These are phyloP conservation scores for Cercospora nicotianae DNA, from an alignment of 2,329 filamentous ascomycete species.

Conservation along the genomic window DNA sequence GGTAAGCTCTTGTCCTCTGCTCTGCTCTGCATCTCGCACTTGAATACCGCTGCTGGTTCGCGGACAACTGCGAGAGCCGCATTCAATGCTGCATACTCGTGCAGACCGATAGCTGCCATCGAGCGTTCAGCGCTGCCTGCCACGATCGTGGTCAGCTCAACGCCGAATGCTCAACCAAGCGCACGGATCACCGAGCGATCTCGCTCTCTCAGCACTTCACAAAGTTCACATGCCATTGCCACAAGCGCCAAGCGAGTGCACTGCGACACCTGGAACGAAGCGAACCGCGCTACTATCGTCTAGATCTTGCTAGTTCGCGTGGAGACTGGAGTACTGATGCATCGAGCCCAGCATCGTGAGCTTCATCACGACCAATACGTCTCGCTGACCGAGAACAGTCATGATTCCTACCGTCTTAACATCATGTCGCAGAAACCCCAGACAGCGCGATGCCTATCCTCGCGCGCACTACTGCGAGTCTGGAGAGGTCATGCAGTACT, in stretches of 20 bases:
- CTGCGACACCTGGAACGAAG: background rate
- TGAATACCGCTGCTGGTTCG: background rate
- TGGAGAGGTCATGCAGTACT: background rate
- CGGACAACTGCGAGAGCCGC: background rate
- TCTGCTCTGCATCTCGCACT: background rate
- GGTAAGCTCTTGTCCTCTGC: background rate
- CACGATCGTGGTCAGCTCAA: background rate
- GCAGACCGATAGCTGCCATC: background rate
- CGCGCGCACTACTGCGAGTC: slow-evolving; percentile 10
- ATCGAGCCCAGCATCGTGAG: slow-evolving; percentile 9
- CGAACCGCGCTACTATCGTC: slow-evolving; percentile 4
- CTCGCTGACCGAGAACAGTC: background rate
- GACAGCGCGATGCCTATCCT: background rate
- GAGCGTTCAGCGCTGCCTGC: background rate
- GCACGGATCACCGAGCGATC: background rate
- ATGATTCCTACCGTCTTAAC: background rate
- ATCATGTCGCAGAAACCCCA: background rate
- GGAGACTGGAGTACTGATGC: background rate
- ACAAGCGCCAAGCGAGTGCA: background rate
- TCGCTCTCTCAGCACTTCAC: background rate
- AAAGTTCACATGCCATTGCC: slow-evolving; percentile 13
- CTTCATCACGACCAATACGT: background rate
- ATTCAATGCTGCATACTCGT: background rate
- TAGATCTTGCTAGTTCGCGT: background rate
- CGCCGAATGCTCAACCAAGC: background rate